Evolutionary conservation across 495 filamentous ascomycete genomes (phyloP), one percentile per base, ranked within the genome.

Genomic region (Symbiotaphrina buchneri): DNA sequence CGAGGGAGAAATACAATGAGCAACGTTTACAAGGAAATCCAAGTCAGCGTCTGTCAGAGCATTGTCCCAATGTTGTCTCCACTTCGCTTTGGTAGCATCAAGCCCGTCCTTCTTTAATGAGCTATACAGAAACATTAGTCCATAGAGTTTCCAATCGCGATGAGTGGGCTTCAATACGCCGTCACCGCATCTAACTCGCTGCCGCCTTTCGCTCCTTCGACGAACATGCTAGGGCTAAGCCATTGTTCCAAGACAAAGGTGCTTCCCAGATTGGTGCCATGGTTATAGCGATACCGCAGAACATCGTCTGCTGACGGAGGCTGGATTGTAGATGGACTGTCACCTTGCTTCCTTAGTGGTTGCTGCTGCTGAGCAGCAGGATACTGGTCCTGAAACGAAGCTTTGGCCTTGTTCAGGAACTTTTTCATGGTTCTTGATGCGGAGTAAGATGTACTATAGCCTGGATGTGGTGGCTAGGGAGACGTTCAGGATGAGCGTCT

Each of bases 241-340:
- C 61, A 68, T 43, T 55, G 47, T 41, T 69, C 65, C 5, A 68
- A 52, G 11, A 66, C 48, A 44, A 63, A 71, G 31, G 64, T 50
- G 15, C 56, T 54, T 22, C 66, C 65, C 11, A 70, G 44, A 35
- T 68, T 70, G 3, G 51, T 49, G 11, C 63, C 65, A 42, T 68
- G 56, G 35, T 66, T 60, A 40, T 57, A 63, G 30, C 65, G 58
- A 41, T 65, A 67, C 10, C 59, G 48, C 18, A 57, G 43, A 22
- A 62, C 44, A 37, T 68, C 61, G 24, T 41, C 33, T 4, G 42
- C 28, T 15, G 51, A 52, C 8, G 60, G 53, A 5, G 50, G 36
- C 21, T 34, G 30, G 19, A 55, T 44, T 8, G 31, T 33, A n/a
- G 47, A 47, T 3, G 43, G 42, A 17, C 24, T 33, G 31, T 41